These are phyloP conservation scores for Gamsiella multidivaricata DNA, from an alignment of 192 early-diverging fungal species.

Conservation along the genomic window DNA sequence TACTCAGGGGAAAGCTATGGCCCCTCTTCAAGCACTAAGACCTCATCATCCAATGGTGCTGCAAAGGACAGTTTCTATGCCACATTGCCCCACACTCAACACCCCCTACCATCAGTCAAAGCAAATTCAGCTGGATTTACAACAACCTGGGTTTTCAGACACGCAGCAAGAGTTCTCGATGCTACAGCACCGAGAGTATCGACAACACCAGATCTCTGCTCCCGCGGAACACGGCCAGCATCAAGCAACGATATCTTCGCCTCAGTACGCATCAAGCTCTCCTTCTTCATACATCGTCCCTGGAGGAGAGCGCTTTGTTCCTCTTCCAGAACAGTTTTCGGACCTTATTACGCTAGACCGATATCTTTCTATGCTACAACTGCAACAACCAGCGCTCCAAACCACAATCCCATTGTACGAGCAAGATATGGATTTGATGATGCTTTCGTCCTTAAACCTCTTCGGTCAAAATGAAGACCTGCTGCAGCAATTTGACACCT, in stretches of 20 bases:
- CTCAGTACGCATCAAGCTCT: conserved; percentile 3
- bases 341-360: conserved; percentile 2
- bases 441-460: conserved; percentile 24
- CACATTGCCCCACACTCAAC: background rate
- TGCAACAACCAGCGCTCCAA: conserved; percentile 9
- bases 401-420: conserved; percentile 26
- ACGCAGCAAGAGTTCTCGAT: background rate
- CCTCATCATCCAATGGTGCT: conserved; percentile 39
- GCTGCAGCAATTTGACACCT: background rate
- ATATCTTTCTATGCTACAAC: conserved; percentile 9
- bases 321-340: conserved; percentile 7
- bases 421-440: conserved; percentile 35
- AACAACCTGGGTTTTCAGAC: background rate
- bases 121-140: background rate
- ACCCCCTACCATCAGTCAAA: background rate
- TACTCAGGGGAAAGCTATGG: conserved; percentile 9
- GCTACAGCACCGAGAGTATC: background rate
- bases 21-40: conserved; percentile 17
- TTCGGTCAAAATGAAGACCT: background rate
- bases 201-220: background rate
- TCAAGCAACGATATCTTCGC: background rate
- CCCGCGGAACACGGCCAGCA: conserved; percentile 8
- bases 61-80: conserved; percentile 28
- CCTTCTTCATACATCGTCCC: conserved; percentile 8
- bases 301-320: conserved; percentile 6